Evolutionary conservation across 208 protist genomes (phyloP).

Genomic region (Acanthamoeba castellanii): DNA sequence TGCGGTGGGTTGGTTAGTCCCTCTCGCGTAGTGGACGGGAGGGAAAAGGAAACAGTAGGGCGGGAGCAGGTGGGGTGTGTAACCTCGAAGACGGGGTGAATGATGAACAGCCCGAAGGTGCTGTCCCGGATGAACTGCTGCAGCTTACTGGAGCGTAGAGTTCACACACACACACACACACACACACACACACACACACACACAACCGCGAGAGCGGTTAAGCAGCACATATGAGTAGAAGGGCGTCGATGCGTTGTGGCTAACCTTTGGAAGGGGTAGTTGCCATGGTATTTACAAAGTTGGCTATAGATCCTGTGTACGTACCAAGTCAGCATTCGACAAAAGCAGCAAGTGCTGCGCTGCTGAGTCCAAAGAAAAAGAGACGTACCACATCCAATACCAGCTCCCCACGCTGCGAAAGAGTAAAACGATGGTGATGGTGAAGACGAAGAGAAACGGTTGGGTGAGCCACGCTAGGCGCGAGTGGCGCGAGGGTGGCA

Average conservation of each 20-base stretch:
- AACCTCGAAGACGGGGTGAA: slow-evolving; percentile 30
- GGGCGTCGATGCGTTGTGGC: too few species aligned
- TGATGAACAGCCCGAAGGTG: slow-evolving; percentile 57
- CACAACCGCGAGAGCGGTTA: neutral
- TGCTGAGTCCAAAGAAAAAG: neutral
- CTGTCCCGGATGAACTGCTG: slow-evolving; percentile 40
- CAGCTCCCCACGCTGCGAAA: neutral
- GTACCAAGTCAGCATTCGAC: too few species aligned
- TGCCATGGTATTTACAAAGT: slow-evolving; percentile 53
- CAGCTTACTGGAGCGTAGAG: neutral
- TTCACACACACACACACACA: too few species aligned
- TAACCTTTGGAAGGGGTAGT: slow-evolving; percentile 38
- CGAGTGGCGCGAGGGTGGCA: neutral
- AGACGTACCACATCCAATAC: slow-evolving; percentile 50
- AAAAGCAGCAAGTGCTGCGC: neutral
- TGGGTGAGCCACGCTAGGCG: neutral
- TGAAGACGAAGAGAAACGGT: neutral
- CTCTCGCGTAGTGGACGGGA: neutral
- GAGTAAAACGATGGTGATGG: neutral
- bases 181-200: neutral
- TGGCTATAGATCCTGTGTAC: slow-evolving; percentile 24
- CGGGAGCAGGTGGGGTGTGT: neutral
- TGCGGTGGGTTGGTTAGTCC: neutral
- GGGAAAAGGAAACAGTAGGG: neutral
- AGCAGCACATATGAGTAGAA: neutral